Percentiles rank a stretch among this genome's conserved stretches.
Evolutionary conservation across 1,284 basidiomycete species (phyloP).

Genomic region (Leccinum pachyderme): DNA sequence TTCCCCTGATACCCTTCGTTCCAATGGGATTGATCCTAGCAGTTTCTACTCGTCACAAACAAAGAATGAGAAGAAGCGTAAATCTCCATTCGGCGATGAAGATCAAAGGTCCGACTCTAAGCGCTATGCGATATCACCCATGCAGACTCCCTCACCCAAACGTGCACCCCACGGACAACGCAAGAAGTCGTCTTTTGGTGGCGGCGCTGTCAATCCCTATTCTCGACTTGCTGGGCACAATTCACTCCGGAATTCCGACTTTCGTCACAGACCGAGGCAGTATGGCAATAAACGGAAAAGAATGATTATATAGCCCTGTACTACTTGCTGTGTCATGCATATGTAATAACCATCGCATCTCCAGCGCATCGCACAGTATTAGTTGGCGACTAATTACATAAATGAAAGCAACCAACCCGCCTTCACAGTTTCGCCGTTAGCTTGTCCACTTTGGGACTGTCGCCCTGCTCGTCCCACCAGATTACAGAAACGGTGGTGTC

Average conservation of each 20-base stretch:
- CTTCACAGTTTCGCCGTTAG: constrained; percentile 41
- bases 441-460: constrained; percentile 28
- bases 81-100: constrained; percentile 36
- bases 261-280: constrained; percentile 20
- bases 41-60: constrained; percentile 45
- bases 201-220: constrained; percentile 38
- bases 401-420: background rate
- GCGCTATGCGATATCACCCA: constrained; percentile 30
- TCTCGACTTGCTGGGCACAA: constrained; percentile 35
- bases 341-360: constrained; percentile 7
- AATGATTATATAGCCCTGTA: constrained; percentile 28
- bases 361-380: background rate
- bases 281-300: constrained; percentile 33
- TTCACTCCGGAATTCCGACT: constrained; percentile 33
- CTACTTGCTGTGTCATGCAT: constrained; percentile 11
- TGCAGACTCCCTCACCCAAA: constrained; percentile 25
- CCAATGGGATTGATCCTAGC: constrained; percentile 37
- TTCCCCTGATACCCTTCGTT: constrained; percentile 25
- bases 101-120: constrained; percentile 18
- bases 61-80: constrained; percentile 41
- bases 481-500: constrained; percentile 91
- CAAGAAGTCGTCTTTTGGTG: constrained; percentile 34
- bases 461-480: constrained; percentile 69
- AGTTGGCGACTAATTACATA: background rate
- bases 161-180: constrained; percentile 23